Evolutionary conservation across 805 yeast genomes (phyloP).

Genomic region (Candida jianshihensis): DNA sequence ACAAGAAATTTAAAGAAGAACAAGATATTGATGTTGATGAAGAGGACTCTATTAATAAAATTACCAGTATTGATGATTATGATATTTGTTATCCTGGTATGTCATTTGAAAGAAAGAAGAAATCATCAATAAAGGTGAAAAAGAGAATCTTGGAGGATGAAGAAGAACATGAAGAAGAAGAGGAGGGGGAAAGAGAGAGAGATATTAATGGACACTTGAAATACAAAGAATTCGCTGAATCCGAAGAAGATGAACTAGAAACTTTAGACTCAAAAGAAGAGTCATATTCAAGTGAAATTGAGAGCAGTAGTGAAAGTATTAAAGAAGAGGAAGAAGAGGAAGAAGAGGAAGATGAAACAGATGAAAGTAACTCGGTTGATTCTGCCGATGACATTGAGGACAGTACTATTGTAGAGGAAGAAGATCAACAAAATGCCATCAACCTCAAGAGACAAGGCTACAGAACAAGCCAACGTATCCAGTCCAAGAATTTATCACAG

Average conservation of each 20-base stretch:
- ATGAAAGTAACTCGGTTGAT: slow-evolving; percentile 6
- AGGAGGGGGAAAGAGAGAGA: neutral
- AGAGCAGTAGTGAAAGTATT: neutral
- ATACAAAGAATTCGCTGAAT: neutral
- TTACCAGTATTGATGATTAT: slow-evolving; percentile 16
- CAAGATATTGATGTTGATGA: slow-evolving; percentile 13
- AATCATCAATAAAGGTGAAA: slow-evolving; percentile 7
- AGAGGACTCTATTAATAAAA: neutral
- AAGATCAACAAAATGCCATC: slow-evolving; percentile 17
- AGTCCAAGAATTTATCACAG: slow-evolving; percentile 17
- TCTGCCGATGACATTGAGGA: slow-evolving; percentile 8
- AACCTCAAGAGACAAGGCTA: slow-evolving; percentile 11
- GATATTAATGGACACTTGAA: no score
- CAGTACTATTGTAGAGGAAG: slow-evolving; percentile 11
- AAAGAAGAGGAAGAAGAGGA: slow-evolving; percentile 15
- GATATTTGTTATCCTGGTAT: slow-evolving; percentile 32
- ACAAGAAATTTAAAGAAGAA: slow-evolving; percentile 16
- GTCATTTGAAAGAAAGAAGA: slow-evolving; percentile 17
- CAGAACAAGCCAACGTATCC: slow-evolving; percentile 17
- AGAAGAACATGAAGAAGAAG: slow-evolving; percentile 10
- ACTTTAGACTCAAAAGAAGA: no score
- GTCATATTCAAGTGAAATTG: no score
- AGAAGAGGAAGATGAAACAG: slow-evolving; percentile 16
- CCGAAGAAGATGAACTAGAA: no score
- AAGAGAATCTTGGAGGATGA: slow-evolving; percentile 22